Conservation (phyloP, 257 asterid genomes). For the Solanum piurae region DNA sequence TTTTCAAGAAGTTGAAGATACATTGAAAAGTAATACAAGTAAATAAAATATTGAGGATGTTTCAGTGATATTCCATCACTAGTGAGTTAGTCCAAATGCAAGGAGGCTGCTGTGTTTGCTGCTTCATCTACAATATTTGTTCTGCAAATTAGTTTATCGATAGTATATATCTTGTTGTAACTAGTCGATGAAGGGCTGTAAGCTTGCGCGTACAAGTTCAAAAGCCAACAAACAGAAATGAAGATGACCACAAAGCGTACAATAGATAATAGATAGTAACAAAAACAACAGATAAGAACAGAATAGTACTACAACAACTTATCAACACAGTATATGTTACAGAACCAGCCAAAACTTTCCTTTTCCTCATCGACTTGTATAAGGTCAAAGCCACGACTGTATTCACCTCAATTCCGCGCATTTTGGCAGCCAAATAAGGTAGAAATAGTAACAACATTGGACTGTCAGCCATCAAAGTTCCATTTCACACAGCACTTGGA, state of each 20-base stretch:
- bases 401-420: background rate
- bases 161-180: background rate
- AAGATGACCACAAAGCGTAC: background rate
- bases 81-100: background rate
- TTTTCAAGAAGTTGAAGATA: no score
- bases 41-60: no score
- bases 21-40: background rate
- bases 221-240: background rate
- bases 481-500: background rate
- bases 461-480: background rate
- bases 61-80: no score
- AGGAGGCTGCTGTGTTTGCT: background rate
- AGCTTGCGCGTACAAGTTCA: background rate
- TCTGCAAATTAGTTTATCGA: background rate
- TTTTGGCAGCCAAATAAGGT: background rate
- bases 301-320: background rate
- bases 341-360: background rate
- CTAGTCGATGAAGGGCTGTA: no score
- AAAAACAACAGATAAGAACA: background rate
- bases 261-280: background rate
- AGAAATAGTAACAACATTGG: background rate
- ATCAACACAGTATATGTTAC: background rate
- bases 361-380: background rate
- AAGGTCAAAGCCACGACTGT: background rate
- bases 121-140: background rate